Base-by-base conservation (phyloP, 225 moss, liverwort and hornwort species). In the Rhytidiadelphus loreus region DNA sequence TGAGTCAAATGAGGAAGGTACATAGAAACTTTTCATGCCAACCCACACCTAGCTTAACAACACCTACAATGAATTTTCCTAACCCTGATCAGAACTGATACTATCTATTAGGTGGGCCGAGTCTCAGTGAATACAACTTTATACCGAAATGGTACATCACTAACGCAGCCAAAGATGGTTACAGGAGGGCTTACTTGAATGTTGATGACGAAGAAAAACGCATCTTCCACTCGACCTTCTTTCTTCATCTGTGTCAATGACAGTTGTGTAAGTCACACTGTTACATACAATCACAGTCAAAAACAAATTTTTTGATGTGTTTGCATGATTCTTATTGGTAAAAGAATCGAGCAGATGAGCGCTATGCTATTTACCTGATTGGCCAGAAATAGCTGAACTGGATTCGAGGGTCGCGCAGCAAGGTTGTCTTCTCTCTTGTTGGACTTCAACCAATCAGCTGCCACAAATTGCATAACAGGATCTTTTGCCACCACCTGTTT, bases 401-500 rank as follows among this genome's bases (percentile, higher is more conserved):
- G 87, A 72, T 95, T 92, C 46, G 86, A 92, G 55, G 98, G 92
- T 37, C 98, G 94, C 52, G 94, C 85, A 33, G 97, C 97, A 83
- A 99, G 93, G 90, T 97, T 90, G 86, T 97, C 96, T 85, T 99
- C 96, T 89, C 97, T 93, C 90, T 97, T 96, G 65, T 94, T 93
- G 65, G 98, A 99, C 86, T 95, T 99, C 74, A 97, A 90, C 98
- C 98, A 99, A 89, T 99, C 98, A 75, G 97, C 97, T 73, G 97
- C 96, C 35, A 99, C 92, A 82, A 97, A 97, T 81, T 99, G 95
- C 98, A 99, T 96, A 69, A 96, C 94, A 28, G 97, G 97, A n/a
- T 97, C 95, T 89, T 93, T 80, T 19, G 97, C 97, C 80, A 97
- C 97, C 66, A 98, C 94, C 98, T 98, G 85, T 78, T 89, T n/a